Percentiles rank a stretch among this genome's conserved stretches.
Evolutionary conservation across 208 protist genomes (phyloP).

Genomic region (Giardia duodenalis): DNA sequence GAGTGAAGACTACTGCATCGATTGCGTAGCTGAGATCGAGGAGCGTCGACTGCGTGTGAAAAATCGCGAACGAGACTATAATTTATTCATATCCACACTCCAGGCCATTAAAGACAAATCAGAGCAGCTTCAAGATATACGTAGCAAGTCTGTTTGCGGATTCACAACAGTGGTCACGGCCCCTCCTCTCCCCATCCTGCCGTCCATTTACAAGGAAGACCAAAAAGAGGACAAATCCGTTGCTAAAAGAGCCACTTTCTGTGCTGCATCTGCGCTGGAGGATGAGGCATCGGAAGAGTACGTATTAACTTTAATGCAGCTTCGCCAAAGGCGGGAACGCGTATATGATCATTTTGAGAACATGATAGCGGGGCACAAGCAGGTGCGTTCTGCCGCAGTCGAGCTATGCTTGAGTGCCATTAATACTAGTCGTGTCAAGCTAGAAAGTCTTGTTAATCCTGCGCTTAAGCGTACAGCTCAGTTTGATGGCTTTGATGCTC

Average conservation of each 20-base stretch:
- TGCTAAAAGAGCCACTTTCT: too few relatives aligned
- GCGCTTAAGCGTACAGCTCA: too few relatives aligned
- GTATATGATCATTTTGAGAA: background rate
- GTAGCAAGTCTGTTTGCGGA: too few relatives aligned
- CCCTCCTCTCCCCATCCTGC: too few relatives aligned
- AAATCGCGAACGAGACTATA: background rate
- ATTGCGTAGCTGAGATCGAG: background rate
- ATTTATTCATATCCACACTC: background rate
- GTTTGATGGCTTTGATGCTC: background rate
- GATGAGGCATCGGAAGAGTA: background rate
- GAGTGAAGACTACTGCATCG: background rate
- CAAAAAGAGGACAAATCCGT: background rate
- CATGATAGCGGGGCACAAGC: background rate
- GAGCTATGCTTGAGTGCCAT: background rate
- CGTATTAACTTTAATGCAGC: background rate
- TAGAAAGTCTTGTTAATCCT: background rate
- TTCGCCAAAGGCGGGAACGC: background rate
- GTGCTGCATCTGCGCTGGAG: background rate
- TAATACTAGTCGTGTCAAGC: background rate
- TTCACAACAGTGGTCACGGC: too few relatives aligned
- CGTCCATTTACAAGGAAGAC: background rate
- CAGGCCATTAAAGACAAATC: background rate
- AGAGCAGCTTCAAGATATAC: background rate
- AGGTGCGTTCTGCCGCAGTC: background rate
- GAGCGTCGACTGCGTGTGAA: background rate